A percentile compares a stretch with the other conserved stretches of the same genome.
Conservation (phyloP, 352 stramenopile genomes). For the Pythium chondricola region DNA sequence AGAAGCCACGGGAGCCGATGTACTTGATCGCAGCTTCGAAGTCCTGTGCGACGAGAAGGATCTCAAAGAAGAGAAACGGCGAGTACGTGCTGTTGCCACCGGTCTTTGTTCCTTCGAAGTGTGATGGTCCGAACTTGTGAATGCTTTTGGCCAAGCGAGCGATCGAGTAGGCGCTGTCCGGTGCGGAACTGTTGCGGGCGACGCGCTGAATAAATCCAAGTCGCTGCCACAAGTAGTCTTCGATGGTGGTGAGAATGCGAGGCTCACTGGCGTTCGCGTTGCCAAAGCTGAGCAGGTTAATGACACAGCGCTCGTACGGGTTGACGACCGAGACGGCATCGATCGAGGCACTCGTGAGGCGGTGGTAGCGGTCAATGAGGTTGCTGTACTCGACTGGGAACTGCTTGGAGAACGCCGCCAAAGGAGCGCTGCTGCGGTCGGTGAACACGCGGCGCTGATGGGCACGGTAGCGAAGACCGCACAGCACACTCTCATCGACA, state of each 20-base stretch:
- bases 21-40: slow-evolving; percentile 82
- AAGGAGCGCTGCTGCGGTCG: slow-evolving; percentile 24
- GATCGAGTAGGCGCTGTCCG: slow-evolving; percentile 63
- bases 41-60: slow-evolving; percentile 71
- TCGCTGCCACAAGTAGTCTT: slow-evolving; percentile 84
- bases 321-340: slow-evolving; percentile 68
- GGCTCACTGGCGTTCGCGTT: slow-evolving; percentile 73
- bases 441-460: slow-evolving; percentile 49
- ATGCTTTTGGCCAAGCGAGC: slow-evolving; percentile 58
- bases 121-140: slow-evolving; percentile 61
- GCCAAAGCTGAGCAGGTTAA: slow-evolving; percentile 74
- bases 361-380: slow-evolving; percentile 63
- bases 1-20: slow-evolving; percentile 63
- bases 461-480: slow-evolving; percentile 50
- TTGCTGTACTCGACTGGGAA: slow-evolving; percentile 56
- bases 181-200: slow-evolving; percentile 22
- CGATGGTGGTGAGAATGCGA: slow-evolving; percentile 71
- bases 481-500: slow-evolving; percentile 53
- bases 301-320: slow-evolving; percentile 70
- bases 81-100: slow-evolving; percentile 33
- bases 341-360: slow-evolving; percentile 62
- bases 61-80: slow-evolving; percentile 75
- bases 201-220: slow-evolving; percentile 73
- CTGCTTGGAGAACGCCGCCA: slow-evolving; percentile 61
- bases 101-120: slow-evolving; percentile 52